Evolutionary conservation across 441 rosid species (phyloP), one percentile per base, ranked within the genome.

Genomic region (Manihot esculenta): DNA sequence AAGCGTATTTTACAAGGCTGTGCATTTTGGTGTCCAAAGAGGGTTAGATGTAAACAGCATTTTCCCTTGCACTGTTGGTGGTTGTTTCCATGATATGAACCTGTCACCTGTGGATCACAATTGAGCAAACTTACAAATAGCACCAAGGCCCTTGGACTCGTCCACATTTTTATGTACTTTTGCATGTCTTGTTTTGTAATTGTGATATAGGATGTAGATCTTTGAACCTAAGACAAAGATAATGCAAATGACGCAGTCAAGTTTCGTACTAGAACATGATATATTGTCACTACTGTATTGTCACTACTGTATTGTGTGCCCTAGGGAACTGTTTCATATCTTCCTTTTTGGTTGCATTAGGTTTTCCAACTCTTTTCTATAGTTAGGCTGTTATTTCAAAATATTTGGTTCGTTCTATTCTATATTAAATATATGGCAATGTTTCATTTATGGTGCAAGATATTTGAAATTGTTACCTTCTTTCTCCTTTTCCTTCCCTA

Each of bases 381-480:
- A 3, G 38, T 44, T 9, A 47, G 26, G 38, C 27, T 64, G 33
- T 24, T 59, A 33, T 58, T 7, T 21, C 21, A 14, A 27, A 26
- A 30, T 7, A 55, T 30, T 7, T 2, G 6, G 18, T 30, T 64
- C n/a, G 8, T 48, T 66, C 68, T 48, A 12, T 44, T 48, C 21
- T 30, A 55, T 10, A 13, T 33, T 68, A 17, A 50, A 50, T 26
- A 24, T 55, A 14, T 48, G 18, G n/a, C 17, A 53, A 41, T 47
- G 24, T 57, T n/a, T 14, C 3, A 15, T n/a, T 45, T 49, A 65
- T 59, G 35, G 30, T 64, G 51, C 61, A 66, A 17, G 55, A 64
- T 63, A 42, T 75, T 73, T 56, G 63, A 20, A 64, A 14, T 48
- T n/a, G 3, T 44, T 48, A 23, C 50, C 55, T 55, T 72, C 9